Evolutionary conservation across 257 asterid genomes (phyloP).

Genomic region (Solanum paucissectum): DNA sequence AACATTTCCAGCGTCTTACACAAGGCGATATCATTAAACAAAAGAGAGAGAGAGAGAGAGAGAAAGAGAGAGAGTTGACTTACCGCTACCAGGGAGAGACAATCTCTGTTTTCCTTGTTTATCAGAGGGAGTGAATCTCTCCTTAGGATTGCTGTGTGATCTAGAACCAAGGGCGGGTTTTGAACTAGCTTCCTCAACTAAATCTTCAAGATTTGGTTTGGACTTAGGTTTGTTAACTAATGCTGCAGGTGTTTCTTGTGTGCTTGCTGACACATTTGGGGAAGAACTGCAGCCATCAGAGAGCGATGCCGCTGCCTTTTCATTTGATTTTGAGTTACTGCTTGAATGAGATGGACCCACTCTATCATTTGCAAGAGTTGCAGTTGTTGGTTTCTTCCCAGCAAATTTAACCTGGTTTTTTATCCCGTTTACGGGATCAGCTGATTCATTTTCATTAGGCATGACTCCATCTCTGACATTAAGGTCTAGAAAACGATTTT

Average conservation of each 20-base stretch:
- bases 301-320: constrained; percentile 37
- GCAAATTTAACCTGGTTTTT: constrained; percentile 25
- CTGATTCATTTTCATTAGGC: constrained; percentile 39
- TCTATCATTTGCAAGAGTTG: constrained; percentile 36
- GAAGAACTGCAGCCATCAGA: constrained; percentile 64
- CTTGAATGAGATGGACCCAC: constrained; percentile 34
- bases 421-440: constrained; percentile 32
- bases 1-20: background rate
- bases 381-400: constrained; percentile 35
- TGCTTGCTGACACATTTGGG: constrained; percentile 38
- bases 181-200: constrained; percentile 57
- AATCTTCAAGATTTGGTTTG: constrained; percentile 49
- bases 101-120: constrained; percentile 69
- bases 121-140: constrained; percentile 50
- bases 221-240: constrained; percentile 19
- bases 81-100: constrained; percentile 72
- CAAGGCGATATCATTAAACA: background rate
- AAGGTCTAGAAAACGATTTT: constrained; percentile 76
- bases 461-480: constrained; percentile 64
- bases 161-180: constrained; percentile 39
- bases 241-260: constrained; percentile 34
- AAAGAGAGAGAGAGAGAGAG: background rate
- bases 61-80: constrained; percentile 14
- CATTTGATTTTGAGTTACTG: constrained; percentile 44
- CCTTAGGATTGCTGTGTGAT: constrained; percentile 82